Base-by-base conservation (phyloP, 2,329 filamentous ascomycete genomes). In the Colletotrichum tropicale region DNA sequence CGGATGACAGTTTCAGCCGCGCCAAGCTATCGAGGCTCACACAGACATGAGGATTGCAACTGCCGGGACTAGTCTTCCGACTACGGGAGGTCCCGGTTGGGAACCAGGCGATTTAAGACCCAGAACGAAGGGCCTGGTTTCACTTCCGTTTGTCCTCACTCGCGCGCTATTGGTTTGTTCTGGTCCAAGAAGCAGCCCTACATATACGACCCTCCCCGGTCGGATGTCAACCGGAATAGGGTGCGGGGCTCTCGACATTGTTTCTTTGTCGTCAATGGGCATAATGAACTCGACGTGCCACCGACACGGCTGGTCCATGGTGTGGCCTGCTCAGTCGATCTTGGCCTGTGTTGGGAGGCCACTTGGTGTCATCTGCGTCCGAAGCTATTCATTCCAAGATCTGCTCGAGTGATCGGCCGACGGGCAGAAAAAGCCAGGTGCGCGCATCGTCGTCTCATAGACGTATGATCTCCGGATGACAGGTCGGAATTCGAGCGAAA, bases 1-100 rank as follows among this genome's bases (percentile, higher is more conserved):
- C 64, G 70, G 43, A 36, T 68, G 56, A 65, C n/a, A 58, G 74
- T 76, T 76, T 75, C 73, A 75, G 64, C 52, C 65, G 28, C 28
- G 64, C 56, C 43, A 68, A 65, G 70, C 58, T 30, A 30, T 43
- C 13, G 58, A 66, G 60, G 32, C 67, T 61, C 34, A 62, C n/a
- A 61, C 66, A 48, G 16, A 43, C 52, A 9, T 21, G 52, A 30
- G 38, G 26, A 48, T n/a, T 52, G 67, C 28, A 26, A 73, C 43
- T 56, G 56, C 56, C 69, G 56, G 73, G 52, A 18, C 62, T 58
- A 52, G 30, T 34, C 28, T 26, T 18, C 18, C 28, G n/a, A 43
- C 18, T 26, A 55, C 56, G 43, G 67, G 60, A 56, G 43, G 38
- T 18, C 55, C 52, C 34, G 43, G 69, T n/a, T 7, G 18, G 62